Evolutionary conservation across 2,329 filamentous ascomycete species (phyloP).

Genomic region (Colletotrichum sp.): DNA sequence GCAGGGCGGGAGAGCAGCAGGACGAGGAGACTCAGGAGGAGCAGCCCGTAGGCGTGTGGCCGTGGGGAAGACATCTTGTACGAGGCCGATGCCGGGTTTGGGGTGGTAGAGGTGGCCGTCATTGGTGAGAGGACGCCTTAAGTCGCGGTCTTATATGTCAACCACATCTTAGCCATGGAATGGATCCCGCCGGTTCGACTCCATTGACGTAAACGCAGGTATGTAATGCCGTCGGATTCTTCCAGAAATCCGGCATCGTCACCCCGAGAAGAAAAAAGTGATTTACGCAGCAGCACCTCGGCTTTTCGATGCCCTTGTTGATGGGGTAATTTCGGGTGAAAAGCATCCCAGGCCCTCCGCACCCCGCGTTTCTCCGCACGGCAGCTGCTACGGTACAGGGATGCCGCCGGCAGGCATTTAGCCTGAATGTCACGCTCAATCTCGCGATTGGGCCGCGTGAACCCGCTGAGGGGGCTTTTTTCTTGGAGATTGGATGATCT

Average conservation of each 20-base stretch:
- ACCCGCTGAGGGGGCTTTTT: not conserved
- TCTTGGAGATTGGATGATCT: not conserved
- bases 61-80: not conserved
- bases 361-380: constrained; percentile 5
- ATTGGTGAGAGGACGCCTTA: not conserved
- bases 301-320: not conserved
- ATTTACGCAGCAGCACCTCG: not conserved
- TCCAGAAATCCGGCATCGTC: not conserved
- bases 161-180: not conserved
- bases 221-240: not conserved
- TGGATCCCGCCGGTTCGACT: not conserved
- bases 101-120: not conserved
- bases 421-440: not conserved
- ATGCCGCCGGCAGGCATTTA: not conserved
- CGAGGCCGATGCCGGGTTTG: not conserved
- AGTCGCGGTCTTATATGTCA: not conserved
- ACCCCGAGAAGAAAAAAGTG: not conserved
- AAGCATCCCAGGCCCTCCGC: not conserved
- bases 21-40: not conserved
- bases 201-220: not conserved
- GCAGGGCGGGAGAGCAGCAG: not conserved
- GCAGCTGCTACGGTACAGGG: not conserved
- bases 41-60: not conserved
- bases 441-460: not conserved
- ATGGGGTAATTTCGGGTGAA: not conserved